These are phyloP conservation scores for Tulasnella sp. DNA, from an alignment of 768 basidiomycete genomes.

Conservation along the genomic window DNA sequence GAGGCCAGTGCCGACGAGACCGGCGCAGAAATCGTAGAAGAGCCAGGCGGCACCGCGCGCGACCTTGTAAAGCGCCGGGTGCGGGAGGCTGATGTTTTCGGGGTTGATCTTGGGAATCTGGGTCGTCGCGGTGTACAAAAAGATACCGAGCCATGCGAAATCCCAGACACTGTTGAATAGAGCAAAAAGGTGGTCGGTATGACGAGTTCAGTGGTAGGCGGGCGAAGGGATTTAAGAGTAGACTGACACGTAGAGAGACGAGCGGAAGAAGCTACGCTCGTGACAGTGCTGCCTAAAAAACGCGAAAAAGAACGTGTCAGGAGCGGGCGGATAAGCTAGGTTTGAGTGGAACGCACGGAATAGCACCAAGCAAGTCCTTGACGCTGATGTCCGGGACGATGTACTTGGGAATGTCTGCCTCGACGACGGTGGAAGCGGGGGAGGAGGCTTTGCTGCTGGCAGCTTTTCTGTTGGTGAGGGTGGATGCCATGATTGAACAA, in stretches of 20 bases:
- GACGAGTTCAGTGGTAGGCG: too few species aligned
- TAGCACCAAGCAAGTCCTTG: conserved; percentile 31
- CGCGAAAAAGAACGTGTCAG: not conserved
- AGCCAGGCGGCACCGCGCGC: conserved; percentile 64
- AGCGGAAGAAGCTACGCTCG: conserved; percentile 32
- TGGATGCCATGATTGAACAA: not conserved
- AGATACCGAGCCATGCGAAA: conserved; percentile 25
- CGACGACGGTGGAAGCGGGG: not conserved
- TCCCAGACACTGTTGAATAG: conserved; percentile 24
- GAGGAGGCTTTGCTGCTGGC: conserved; percentile 7
- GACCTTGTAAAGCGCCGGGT: conserved; percentile 42
- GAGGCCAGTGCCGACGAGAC: conserved; percentile 80
- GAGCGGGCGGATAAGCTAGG: not conserved
- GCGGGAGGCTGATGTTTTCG: conserved; percentile 13
- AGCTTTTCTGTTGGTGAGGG: not conserved
- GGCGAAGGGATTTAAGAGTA: too few species aligned
- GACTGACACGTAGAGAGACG: conserved; percentile 27
- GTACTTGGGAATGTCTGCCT: conserved; percentile 20
- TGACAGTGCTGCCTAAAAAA: conserved; percentile 30
- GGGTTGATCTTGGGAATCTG: conserved; percentile 27
- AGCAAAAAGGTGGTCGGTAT: too few species aligned
- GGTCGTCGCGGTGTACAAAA: conserved; percentile 26
- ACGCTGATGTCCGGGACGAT: conserved; percentile 29
- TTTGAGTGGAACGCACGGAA: conserved; percentile 23
- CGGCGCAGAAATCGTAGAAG: conserved; percentile 67